These are phyloP conservation scores for Hymenoscyphus scutula DNA, from an alignment of 2,329 filamentous ascomycete genomes.

Conservation along the genomic window DNA sequence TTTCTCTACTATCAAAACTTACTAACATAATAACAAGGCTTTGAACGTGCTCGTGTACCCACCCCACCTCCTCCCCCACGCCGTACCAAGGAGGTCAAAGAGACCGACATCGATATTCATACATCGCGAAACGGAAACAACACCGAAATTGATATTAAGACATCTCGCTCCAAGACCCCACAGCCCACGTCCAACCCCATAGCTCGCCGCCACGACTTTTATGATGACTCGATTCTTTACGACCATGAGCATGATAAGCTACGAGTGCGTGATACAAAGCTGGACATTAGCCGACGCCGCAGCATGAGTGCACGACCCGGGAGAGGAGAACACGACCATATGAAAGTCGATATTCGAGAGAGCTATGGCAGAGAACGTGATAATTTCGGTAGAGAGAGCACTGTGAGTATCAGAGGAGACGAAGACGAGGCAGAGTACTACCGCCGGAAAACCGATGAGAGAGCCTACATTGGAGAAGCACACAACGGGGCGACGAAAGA, in stretches of 20 bases:
- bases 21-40: slow-evolving; percentile 29
- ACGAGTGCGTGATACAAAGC: slow-evolving; percentile 38
- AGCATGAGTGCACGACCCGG: slow-evolving; percentile 32
- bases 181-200: slow-evolving; percentile 20
- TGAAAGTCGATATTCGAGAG: slow-evolving; percentile 29
- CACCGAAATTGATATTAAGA: slow-evolving; percentile 56
- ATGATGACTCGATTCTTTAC: slow-evolving; percentile 67
- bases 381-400: slow-evolving; percentile 3
- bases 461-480: slow-evolving; percentile 70
- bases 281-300: slow-evolving; percentile 29
- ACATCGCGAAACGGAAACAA: slow-evolving; percentile 49
- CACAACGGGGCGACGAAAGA: slow-evolving; percentile 70
- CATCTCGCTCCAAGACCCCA: slow-evolving; percentile 24
- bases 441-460: slow-evolving; percentile 65
- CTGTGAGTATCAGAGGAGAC: slow-evolving; percentile 23
- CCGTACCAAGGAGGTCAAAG: slow-evolving; percentile 32
- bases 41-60: slow-evolving; percentile 28
- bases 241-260: slow-evolving; percentile 42
- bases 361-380: background rate
- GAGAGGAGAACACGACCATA: slow-evolving; percentile 21
- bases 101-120: slow-evolving; percentile 62
- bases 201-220: slow-evolving; percentile 42
- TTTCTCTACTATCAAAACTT: slow-evolving; percentile 2
- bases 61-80: slow-evolving; percentile 35
- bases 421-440: slow-evolving; percentile 59